These are phyloP conservation scores for Russula brevipes DNA, from an alignment of 768 basidiomycete genomes.

Conservation along the genomic window DNA sequence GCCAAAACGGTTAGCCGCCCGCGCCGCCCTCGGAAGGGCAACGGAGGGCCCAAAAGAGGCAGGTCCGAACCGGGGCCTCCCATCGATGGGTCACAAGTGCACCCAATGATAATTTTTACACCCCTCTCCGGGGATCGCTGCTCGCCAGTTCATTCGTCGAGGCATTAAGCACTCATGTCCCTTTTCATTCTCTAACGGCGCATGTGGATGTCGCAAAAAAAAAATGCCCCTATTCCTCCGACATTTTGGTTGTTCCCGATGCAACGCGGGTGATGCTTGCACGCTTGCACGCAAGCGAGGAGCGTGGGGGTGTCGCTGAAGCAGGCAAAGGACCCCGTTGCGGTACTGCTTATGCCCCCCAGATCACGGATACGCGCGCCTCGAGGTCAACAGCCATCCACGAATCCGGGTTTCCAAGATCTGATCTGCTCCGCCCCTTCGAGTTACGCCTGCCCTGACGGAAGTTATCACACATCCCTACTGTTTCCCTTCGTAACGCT, in stretches of 20 bases:
- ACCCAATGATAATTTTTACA: background rate
- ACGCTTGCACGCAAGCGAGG: background rate
- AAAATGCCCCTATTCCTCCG: conserved; percentile 7
- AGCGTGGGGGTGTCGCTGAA: background rate
- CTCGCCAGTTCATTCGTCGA: background rate
- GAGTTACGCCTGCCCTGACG: conserved; percentile 15
- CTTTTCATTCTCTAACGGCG: background rate
- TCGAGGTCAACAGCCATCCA: background rate
- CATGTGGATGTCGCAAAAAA: background rate
- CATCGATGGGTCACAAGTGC: background rate
- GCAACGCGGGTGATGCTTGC: background rate
- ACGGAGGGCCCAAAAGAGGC: conserved; percentile 11
- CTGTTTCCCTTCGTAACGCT: conserved; percentile 10
- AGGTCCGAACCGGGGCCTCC: conserved; percentile 2
- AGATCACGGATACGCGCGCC: conserved; percentile 1
- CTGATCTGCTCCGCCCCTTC: conserved; percentile 10
- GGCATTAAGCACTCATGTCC: conserved; percentile 9
- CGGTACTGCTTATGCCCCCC: conserved; percentile 11
- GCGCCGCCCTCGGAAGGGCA: background rate
- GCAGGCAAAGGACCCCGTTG: background rate
- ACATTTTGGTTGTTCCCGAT: background rate
- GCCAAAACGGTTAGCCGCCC: background rate
- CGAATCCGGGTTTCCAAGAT: conserved; percentile 1
- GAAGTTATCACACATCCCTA: conserved; percentile 16
- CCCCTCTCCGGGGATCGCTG: background rate